Percentiles rank a stretch among this genome's conserved stretches.
Conservation (phyloP, 257 asterid genomes). For the Jacaranda copaia region DNA sequence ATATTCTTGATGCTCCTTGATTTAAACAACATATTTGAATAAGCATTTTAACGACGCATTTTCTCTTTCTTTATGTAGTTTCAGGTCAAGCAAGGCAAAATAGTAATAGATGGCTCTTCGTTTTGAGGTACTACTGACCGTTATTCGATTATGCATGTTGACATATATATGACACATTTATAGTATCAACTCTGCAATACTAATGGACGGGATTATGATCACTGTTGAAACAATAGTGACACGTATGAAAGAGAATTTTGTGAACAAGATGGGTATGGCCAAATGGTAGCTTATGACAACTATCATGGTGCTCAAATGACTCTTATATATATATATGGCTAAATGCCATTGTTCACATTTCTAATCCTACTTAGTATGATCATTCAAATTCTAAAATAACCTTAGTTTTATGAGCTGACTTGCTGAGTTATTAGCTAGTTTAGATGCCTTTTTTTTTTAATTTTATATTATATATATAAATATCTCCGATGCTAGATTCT, state of each 20-base stretch:
- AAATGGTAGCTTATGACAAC: neutral
- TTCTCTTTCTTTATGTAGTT: conserved; percentile 12
- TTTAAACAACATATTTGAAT: neutral
- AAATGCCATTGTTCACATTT: conserved; percentile 14
- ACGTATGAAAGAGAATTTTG: neutral
- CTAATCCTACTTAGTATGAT: neutral
- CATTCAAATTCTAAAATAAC: neutral
- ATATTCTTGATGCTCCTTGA: neutral
- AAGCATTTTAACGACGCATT: neutral
- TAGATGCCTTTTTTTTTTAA: neutral
- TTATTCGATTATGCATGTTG: conserved; percentile 5
- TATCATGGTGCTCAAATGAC: neutral
- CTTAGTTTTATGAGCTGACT: conserved; percentile 5
- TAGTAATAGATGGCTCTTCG: conserved; percentile 49
- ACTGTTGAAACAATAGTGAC: neutral
- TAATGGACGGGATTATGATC: neutral
- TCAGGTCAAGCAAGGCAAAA: conserved; percentile 20
- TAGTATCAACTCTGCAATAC: neutral
- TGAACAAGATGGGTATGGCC: neutral
- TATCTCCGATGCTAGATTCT: conserved; percentile 63
- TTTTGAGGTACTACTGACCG: conserved; percentile 47
- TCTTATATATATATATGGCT: neutral
- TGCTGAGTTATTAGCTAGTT: neutral
- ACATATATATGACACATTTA: neutral
- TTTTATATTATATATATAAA: neutral